Evolutionary conservation across 139 green algal genomes (phyloP), one percentile per base, ranked within the genome.

Genomic region (Nannochloris sp.): DNA sequence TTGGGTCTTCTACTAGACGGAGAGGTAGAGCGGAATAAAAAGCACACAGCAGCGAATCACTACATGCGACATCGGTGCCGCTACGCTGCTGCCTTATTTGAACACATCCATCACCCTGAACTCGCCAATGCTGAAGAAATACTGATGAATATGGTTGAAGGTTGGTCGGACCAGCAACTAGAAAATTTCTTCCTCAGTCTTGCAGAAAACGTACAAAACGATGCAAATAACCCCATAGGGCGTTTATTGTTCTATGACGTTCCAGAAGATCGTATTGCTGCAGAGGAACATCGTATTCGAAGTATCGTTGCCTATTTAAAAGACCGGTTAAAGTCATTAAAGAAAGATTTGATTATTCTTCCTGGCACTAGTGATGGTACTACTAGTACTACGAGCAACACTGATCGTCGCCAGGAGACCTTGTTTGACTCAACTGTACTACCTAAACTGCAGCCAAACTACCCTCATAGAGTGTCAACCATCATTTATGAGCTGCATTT

Each of bases 211-310:
- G 19, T 51, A 19, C n/a, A n/a, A n/a, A n/a, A n/a, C n/a, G 42
- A 51, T 19, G 42, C 19, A 51, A 51, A 51, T n/a, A 25, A 55
- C 19, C 36, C 24, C 30, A n/a, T 64, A 25, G 56, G 56, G 6
- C 23, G 32, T n/a, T 57, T 64, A 14, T 24, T 64, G 36, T 48
- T 64, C 24, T 64, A 64, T 54, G 25, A 53, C 32, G 37, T 64
- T 4, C 9, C 56, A 54, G 12, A 23, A 32, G 56, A 64, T 14
- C 15, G 32, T 47, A 14, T 54, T 19, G n/a, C 24, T 30, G 56
- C 45, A 25, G 23, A 64, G 56, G 12, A 57, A 19, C 42, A 51
- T 19, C 42, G 42, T 19, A 19, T 51, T 19, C 42, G 42, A 19
- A 19, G 19, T 19, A 19, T 51, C 19, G 19, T 19, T 19, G 42